Base-by-base conservation (phyloP, 768 basidiomycete genomes). In the Rhodotorula diobovata region DNA sequence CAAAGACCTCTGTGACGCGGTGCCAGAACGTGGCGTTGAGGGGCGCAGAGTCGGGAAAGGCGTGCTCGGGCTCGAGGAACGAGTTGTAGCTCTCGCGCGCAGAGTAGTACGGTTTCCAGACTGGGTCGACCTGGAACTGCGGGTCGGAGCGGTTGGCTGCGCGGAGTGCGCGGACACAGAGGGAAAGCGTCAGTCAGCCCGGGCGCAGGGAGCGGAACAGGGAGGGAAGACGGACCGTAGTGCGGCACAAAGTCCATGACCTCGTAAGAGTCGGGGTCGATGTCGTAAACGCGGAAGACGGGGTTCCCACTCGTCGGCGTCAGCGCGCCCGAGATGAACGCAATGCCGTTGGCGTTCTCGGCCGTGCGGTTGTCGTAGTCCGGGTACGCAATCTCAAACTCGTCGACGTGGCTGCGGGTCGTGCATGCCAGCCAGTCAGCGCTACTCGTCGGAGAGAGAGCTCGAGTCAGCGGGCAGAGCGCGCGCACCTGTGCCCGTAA, bases 231-330 rank as follows among this genome's bases (percentile, higher is more conserved):
- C 85, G 30, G 61, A 86, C 86, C 82, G 60, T 81, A 80, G 76
- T 84, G 86, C 0, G 84, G 84, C 21, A 71, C 57, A 32, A 70
- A 77, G 62, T 88, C 87, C 84, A 88, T 85, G 60, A 88, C 78
- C 74, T 87, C 87, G 73, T 85, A 87, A 15, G 86, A 87, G 68
- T 86, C 86, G 6, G 86, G 86, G 75, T 88, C 87, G 37, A 88
- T 81, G 62, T 87, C 87, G 76, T 87, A 87, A 0, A 87, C 79
- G 62, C 85, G 84, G 85, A 87, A 21, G 83, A 84, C 6, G 84
- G 86, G 73, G 86, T 86, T 45, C 18, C 74, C 73, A 32, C 86
- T 82, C 68, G 84, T 82, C 6, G 87, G 87, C 2, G 87, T 87
- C 48, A 88, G 71, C 2, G 87, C 84, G 28, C 86, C 86, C 1